Evolutionary conservation across 106 monocot species (phyloP).

Genomic region (Dendrobium chrysotoxum): DNA sequence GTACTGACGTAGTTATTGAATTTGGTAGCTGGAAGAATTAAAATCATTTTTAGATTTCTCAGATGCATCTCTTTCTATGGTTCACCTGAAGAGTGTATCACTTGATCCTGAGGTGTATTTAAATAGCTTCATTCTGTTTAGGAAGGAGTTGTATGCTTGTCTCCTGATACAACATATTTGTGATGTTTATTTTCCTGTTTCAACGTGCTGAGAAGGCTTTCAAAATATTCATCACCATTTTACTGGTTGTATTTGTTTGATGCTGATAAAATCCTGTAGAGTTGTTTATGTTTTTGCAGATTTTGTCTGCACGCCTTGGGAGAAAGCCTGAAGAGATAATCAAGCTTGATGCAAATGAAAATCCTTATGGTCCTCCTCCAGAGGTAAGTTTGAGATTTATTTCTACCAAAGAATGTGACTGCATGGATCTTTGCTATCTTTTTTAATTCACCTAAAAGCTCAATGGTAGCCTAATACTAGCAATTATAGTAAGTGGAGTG

Average conservation of each 20-base stretch:
- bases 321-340: constrained; percentile 91
- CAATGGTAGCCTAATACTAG: background rate
- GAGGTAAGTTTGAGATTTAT: constrained; percentile 46
- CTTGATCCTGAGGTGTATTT: background rate
- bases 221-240: background rate
- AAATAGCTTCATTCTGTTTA: no score
- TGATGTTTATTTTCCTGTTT: background rate
- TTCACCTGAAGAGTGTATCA: background rate
- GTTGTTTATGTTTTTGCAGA: constrained; percentile 27
- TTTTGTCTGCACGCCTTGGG: constrained; percentile 76
- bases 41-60: background rate
- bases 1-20: no score
- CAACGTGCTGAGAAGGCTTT: background rate
- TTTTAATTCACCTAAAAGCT: background rate
- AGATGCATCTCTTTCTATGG: background rate
- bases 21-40: background rate
- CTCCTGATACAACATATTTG: background rate
- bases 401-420: constrained; percentile 1
- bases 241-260: background rate
- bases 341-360: constrained; percentile 99
- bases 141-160: background rate
- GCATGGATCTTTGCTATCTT: background rate
- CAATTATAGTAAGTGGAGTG: background rate
- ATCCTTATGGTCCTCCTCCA: constrained; percentile 98
- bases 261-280: background rate